Conservation (phyloP, 202 grass and related monocot species). For the Bolboschoenoplectus hybrid region DNA sequence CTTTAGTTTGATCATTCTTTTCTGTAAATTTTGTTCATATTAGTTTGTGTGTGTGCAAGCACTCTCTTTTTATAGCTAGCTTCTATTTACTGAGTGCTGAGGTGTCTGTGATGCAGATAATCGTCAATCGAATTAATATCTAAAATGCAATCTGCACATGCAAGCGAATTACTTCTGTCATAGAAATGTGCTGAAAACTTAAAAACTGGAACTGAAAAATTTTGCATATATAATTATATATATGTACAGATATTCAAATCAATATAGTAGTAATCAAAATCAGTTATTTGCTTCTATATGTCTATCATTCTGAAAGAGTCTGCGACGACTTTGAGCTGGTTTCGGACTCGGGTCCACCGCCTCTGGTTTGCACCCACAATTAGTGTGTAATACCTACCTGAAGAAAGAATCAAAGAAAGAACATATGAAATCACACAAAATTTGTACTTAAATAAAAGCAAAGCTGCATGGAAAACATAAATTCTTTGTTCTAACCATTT, state of each 20-base stretch:
- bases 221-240: slow-evolving; percentile 12
- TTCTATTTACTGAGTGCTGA: not conserved
- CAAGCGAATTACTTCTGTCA: not conserved
- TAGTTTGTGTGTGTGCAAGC: not conserved
- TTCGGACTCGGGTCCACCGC: slow-evolving; percentile 76
- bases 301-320: slow-evolving; percentile 85
- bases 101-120: not conserved
- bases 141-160: not conserved
- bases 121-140: not conserved
- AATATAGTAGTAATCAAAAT: slow-evolving; percentile 7
- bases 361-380: slow-evolving; percentile 87
- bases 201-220: not conserved
- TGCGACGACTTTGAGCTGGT: slow-evolving; percentile 80
- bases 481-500: slow-evolving; percentile 50
- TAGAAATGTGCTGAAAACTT: not conserved
- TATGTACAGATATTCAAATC: slow-evolving; percentile 4
- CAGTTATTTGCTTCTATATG: slow-evolving; percentile 18
- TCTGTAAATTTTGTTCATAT: not conserved
- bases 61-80: not conserved
- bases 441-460: not conserved
- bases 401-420: slow-evolving; percentile 4
- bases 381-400: slow-evolving; percentile 86
- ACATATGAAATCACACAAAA: not conserved
- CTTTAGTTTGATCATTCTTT: slow-evolving; percentile 1
- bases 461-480: not conserved